Conservation (phyloP, 1,284 basidiomycete genomes). For the Chondrostereum purpureum region DNA sequence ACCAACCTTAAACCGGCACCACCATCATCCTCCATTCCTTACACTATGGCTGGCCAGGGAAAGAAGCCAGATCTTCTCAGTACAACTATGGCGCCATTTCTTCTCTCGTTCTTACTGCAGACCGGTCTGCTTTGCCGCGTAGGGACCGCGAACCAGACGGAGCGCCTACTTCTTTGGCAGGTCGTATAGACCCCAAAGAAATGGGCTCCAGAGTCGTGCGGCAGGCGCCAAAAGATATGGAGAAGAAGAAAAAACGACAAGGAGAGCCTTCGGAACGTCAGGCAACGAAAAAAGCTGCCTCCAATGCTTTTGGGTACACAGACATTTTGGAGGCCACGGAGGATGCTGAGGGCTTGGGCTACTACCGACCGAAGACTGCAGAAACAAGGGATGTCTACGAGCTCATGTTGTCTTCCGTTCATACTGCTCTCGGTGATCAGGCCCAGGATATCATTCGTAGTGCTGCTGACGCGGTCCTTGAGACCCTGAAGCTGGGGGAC, state of each 20-base stretch:
- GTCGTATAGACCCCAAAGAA: slow-evolving; percentile 83
- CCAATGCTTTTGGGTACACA: slow-evolving; percentile 66
- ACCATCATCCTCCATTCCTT: slow-evolving; percentile 9
- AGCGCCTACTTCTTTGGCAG: slow-evolving; percentile 87
- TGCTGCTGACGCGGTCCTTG: slow-evolving; percentile 88
- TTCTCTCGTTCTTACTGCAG: slow-evolving; percentile 80
- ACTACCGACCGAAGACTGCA: slow-evolving; percentile 84
- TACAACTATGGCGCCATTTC: slow-evolving; percentile 92
- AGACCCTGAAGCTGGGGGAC: slow-evolving; percentile 84
- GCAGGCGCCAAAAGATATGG: slow-evolving; percentile 84
- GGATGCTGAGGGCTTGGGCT: slow-evolving; percentile 83
- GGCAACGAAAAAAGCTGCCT: slow-evolving; percentile 47
- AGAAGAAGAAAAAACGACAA: slow-evolving; percentile 84
- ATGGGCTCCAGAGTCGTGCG: slow-evolving; percentile 92
- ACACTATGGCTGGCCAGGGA: slow-evolving; percentile 39
- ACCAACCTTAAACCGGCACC: too few relatives aligned
- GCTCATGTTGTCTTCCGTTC: slow-evolving; percentile 81
- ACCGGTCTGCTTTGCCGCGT: slow-evolving; percentile 68
- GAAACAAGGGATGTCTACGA: slow-evolving; percentile 96
- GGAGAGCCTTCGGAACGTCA: slow-evolving; percentile 50
- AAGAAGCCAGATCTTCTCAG: slow-evolving; percentile 72
- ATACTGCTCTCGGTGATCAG: slow-evolving; percentile 86
- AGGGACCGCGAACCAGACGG: slow-evolving; percentile 95
- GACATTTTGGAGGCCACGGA: slow-evolving; percentile 92
- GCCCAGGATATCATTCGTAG: slow-evolving; percentile 93